Evolutionary conservation across 2,329 filamentous ascomycete genomes (phyloP).

Genomic region (Xylariomycetidae sp.): DNA sequence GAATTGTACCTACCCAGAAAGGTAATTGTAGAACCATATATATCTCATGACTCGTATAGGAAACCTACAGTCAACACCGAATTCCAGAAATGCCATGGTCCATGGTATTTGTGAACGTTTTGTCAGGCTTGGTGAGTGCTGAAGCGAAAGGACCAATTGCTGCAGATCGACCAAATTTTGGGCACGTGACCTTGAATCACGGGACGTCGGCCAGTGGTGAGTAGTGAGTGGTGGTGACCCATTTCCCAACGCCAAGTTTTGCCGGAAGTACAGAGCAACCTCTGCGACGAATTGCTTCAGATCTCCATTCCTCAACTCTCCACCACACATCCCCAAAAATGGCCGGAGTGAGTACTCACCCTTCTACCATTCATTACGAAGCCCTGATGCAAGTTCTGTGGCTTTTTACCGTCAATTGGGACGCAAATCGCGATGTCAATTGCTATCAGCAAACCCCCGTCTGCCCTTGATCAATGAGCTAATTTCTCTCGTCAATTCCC

Average conservation of each 20-base stretch:
- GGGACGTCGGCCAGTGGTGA: no score
- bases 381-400: neutral
- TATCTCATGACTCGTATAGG: no score
- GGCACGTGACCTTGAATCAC: no score
- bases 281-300: conserved; percentile 42
- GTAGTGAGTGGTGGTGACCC: conserved; percentile 4
- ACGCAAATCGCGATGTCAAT: no score
- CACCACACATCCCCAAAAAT: conserved; percentile 53
- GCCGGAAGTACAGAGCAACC: conserved; percentile 43
- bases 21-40: no score
- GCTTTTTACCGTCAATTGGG: conserved; percentile 18
- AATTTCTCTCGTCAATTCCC: conserved; percentile 42
- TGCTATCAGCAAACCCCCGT: conserved; percentile 9
- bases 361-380: conserved; percentile 12
- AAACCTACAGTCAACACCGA: no score
- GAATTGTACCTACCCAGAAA: no score
- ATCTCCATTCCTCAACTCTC: conserved; percentile 42
- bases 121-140: no score
- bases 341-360: conserved; percentile 58
- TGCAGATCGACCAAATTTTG: no score
- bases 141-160: no score
- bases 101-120: no score
- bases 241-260: conserved; percentile 24
- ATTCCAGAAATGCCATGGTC: no score
- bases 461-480: conserved; percentile 39